phyloP scores from a whole-genome alignment of 371 early-diverging fungal genomes.

The Saksenaea vasiformis region DNA sequence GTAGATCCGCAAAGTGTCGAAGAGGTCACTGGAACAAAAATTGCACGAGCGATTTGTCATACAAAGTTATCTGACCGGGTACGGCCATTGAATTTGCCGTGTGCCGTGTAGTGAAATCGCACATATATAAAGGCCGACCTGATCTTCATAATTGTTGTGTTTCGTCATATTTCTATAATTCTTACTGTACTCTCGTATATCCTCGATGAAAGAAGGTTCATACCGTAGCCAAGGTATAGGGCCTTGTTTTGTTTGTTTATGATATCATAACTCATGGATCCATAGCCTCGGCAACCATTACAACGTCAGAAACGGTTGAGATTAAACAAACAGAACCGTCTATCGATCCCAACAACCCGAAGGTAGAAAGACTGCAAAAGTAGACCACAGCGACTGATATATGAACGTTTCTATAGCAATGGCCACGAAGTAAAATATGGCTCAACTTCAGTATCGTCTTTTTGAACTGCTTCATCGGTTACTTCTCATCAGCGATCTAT shows the following conservation, averaged over 20 bases:
- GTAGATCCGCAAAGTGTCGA: no score
- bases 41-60: no score
- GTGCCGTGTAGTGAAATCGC: no score
- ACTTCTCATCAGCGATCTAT: conserved; percentile 39
- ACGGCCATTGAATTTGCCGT: no score
- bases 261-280: background rate
- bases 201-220: background rate
- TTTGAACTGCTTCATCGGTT: conserved; percentile 33
- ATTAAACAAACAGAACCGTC: background rate
- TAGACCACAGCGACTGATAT: background rate
- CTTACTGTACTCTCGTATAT: no score
- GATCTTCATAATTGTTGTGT: no score
- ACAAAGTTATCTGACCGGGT: no score
- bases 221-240: background rate
- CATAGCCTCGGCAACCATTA: background rate
- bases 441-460: conserved; percentile 23
- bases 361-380: conserved; percentile 9
- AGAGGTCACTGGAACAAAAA: no score
- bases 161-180: no score
- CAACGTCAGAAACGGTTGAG: background rate
- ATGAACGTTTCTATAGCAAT: conserved; percentile 23
- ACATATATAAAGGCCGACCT: no score
- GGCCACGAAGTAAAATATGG: conserved; percentile 29
- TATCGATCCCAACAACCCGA: conserved; percentile 26
- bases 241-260: no score